Conservation (phyloP, 2,329 filamentous ascomycete genomes). For the Aureobasidium mangrovei region DNA sequence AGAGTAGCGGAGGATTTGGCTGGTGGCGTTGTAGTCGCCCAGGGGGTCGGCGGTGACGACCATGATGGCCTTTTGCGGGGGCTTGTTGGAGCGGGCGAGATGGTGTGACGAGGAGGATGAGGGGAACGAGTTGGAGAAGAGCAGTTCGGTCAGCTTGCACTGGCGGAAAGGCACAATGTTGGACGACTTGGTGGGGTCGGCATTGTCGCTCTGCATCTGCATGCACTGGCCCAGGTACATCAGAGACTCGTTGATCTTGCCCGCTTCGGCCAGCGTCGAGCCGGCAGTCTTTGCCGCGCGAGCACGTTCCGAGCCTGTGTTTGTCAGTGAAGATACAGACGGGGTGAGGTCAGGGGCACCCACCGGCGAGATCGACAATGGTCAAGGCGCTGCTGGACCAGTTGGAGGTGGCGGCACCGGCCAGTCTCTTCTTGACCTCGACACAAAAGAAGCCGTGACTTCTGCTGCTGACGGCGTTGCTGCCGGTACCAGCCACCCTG, state of each 20-base stretch:
- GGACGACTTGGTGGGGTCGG: slow-evolving; percentile 35
- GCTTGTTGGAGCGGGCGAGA: slow-evolving; percentile 41
- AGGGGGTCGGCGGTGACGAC: slow-evolving; percentile 88
- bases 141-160: slow-evolving; percentile 45
- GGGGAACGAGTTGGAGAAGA: slow-evolving; percentile 43
- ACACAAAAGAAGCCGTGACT: slow-evolving; percentile 96
- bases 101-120: slow-evolving; percentile 38
- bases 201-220: slow-evolving; percentile 82
- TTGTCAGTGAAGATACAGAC: neutral
- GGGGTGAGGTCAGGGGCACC: slow-evolving; percentile 15
- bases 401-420: slow-evolving; percentile 41
- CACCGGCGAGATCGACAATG: slow-evolving; percentile 81
- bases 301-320: slow-evolving; percentile 69
- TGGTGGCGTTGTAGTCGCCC: slow-evolving; percentile 94
- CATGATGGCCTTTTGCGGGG: slow-evolving; percentile 86
- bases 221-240: slow-evolving; percentile 98
- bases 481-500: slow-evolving; percentile 79
- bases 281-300: slow-evolving; percentile 90
- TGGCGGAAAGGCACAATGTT: slow-evolving; percentile 67
- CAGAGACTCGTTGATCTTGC: slow-evolving; percentile 95
- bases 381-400: slow-evolving; percentile 77
- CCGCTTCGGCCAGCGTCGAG: slow-evolving; percentile 84
- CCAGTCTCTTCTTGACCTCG: slow-evolving; percentile 76
- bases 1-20: slow-evolving; percentile 89
- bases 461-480: slow-evolving; percentile 84